Evolutionary conservation across 306 rosid genomes (phyloP).

Genomic region (Castanospermum australe): DNA sequence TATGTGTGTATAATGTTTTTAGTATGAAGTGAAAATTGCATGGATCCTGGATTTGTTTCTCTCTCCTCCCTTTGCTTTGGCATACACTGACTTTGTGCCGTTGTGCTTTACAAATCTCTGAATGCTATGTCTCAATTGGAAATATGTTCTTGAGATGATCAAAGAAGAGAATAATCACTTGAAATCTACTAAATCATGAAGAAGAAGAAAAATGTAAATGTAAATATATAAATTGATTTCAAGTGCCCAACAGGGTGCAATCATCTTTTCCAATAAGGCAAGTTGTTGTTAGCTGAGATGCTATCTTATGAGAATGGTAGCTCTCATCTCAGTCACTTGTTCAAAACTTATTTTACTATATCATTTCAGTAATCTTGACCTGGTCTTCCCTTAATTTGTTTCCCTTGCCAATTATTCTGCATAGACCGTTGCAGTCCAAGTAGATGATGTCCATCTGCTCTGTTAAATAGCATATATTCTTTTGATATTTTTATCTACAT

Average conservation of each 20-base stretch:
- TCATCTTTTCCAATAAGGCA: too few species aligned
- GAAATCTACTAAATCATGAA: not conserved
- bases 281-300: not conserved
- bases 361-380: not conserved
- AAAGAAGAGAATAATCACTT: not conserved
- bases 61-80: not conserved
- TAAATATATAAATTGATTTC: too few species aligned
- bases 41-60: not conserved
- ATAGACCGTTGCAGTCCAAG: not conserved
- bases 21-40: conserved; percentile 9
- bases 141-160: not conserved
- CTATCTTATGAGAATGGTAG: not conserved
- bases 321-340: not conserved
- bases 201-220: too few species aligned
- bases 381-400: not conserved
- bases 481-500: not conserved
- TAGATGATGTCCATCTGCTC: not conserved
- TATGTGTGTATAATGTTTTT: not conserved
- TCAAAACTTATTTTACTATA: not conserved
- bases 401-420: not conserved
- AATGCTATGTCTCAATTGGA: not conserved
- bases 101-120: not conserved
- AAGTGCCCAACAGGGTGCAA: not conserved
- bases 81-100: not conserved
- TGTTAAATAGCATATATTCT: not conserved